These are phyloP conservation scores for Elsinoe fawcettii DNA, from an alignment of 2,329 filamentous ascomycete species.

Conservation along the genomic window DNA sequence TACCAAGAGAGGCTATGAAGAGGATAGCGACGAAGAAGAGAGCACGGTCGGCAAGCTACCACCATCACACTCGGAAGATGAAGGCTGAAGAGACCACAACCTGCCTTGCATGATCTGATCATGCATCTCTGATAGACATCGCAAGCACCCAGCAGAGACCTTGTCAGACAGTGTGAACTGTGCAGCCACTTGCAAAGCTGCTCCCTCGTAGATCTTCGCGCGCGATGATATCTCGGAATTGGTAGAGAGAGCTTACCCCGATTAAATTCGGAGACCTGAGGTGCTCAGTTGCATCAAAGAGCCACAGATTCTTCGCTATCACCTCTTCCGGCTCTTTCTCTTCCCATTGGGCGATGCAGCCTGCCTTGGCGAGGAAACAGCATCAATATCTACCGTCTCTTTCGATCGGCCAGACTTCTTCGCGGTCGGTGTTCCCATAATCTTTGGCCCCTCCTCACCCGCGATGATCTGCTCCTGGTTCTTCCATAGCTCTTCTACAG, in stretches of 20 bases:
- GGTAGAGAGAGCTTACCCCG: too few relatives aligned
- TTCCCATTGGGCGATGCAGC: not conserved
- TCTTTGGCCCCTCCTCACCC: slow-evolving; percentile 10
- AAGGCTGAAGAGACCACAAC: slow-evolving; percentile 32
- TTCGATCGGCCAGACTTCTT: not conserved
- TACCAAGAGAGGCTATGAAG: slow-evolving; percentile 50
- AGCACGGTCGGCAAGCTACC: slow-evolving; percentile 80
- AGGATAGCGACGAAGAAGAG: slow-evolving; percentile 66
- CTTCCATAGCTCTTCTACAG: not conserved
- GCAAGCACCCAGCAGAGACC: too few relatives aligned
- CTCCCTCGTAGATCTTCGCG: too few relatives aligned
- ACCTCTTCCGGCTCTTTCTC: not conserved
- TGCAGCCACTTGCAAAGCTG: too few relatives aligned
- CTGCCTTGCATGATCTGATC: not conserved
- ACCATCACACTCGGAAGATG: slow-evolving; percentile 67
- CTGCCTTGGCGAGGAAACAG: not conserved
- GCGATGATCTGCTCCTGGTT: not conserved
- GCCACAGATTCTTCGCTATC: not conserved
- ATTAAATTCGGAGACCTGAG: too few relatives aligned
- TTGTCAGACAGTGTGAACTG: too few relatives aligned
- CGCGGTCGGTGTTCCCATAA: not conserved
- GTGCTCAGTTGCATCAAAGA: not conserved
- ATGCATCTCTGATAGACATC: too few relatives aligned
- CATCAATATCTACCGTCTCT: not conserved
- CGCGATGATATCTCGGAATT: too few relatives aligned